A percentile compares a stretch with the other conserved stretches of the same genome.
phyloP scores from a whole-genome alignment of 2,329 filamentous ascomycete species.

The Orbilia quercus region DNA sequence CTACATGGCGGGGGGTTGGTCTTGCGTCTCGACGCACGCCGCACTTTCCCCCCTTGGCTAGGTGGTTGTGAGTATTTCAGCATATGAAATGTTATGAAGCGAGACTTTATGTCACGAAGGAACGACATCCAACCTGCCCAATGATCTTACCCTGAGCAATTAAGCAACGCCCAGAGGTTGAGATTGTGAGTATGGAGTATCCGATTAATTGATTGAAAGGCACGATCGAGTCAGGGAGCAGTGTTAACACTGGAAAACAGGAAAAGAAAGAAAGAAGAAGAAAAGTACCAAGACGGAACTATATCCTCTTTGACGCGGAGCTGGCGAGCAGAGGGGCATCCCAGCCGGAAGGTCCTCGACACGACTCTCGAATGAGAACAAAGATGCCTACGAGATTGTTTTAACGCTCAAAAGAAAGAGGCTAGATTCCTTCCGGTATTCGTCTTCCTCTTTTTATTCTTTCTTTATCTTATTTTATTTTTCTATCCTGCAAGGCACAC shows the following conservation, averaged over 20 bases:
- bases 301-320: not conserved
- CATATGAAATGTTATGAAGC: constrained; percentile 47
- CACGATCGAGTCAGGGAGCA: no score
- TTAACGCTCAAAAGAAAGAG: not conserved
- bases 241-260: no score
- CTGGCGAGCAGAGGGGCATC: not conserved
- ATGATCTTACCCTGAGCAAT: not conserved
- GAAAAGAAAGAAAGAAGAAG: not conserved
- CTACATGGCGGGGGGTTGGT: not conserved
- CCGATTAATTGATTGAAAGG: no score
- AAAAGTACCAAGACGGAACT: not conserved
- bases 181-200: no score
- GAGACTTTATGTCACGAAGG: constrained; percentile 39
- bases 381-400: no score
- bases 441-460: not conserved
- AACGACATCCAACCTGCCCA: constrained; percentile 8
- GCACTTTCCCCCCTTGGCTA: constrained; percentile 23
- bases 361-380: not conserved
- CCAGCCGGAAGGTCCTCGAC: not conserved
- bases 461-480: not conserved
- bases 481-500: constrained; percentile 13
- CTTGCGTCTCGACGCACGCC: constrained; percentile 19
- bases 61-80: no score
- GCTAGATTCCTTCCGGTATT: not conserved
- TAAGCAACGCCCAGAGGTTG: no score